Evolutionary conservation across 2,329 filamentous ascomycete genomes (phyloP).

Genomic region (Microdochium nivale): DNA sequence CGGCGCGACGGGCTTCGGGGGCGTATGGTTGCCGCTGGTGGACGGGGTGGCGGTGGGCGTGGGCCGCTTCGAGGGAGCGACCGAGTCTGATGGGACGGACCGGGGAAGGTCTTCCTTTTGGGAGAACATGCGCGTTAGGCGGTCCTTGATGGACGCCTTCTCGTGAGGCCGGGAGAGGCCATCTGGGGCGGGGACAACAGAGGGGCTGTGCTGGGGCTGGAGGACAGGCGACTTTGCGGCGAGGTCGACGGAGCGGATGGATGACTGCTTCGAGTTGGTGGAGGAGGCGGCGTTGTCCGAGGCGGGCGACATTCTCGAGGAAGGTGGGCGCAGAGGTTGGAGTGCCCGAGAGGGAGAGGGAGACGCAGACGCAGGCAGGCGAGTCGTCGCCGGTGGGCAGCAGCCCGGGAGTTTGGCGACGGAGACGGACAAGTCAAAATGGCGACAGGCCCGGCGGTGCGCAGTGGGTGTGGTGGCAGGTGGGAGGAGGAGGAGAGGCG

Average conservation of each 20-base stretch:
- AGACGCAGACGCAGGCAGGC: too few species aligned
- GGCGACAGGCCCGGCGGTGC: neutral
- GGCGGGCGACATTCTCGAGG: conserved; percentile 20
- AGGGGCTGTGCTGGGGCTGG: conserved; percentile 19
- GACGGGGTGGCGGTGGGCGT: conserved; percentile 18
- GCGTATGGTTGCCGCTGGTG: conserved; percentile 12
- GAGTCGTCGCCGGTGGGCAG: neutral
- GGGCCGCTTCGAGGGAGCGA: conserved; percentile 15
- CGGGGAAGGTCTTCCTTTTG: conserved; percentile 40
- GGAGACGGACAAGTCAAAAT: neutral
- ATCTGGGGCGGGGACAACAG: conserved; percentile 21
- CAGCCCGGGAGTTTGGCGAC: neutral
- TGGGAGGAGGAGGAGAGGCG: neutral
- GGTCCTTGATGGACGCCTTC: conserved; percentile 55
- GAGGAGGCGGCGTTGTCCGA: conserved; percentile 21
- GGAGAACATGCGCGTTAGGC: conserved; percentile 57
- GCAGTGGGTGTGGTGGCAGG: neutral
- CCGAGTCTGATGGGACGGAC: conserved; percentile 20
- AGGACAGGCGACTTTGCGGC: conserved; percentile 18
- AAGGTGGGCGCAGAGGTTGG: too few species aligned
- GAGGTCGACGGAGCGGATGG: conserved; percentile 21
- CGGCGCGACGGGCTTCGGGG: conserved; percentile 21
- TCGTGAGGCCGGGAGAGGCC: conserved; percentile 32
- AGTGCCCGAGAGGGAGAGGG: too few species aligned
- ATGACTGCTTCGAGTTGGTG: conserved; percentile 21